Conservation (phyloP, 768 basidiomycete species). For the Phaeotremella fagi region DNA sequence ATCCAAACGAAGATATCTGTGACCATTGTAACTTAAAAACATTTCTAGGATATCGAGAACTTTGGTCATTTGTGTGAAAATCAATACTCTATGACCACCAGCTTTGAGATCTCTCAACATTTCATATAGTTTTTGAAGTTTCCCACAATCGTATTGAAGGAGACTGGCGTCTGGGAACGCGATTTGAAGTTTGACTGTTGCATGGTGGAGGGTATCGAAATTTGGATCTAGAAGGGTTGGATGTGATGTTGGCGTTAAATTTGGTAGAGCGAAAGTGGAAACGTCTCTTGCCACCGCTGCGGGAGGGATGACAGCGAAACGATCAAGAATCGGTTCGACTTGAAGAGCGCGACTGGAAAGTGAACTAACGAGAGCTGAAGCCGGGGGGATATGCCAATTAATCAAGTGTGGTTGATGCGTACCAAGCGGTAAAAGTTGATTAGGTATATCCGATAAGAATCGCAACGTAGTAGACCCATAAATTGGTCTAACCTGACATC, state of each 20-base stretch:
- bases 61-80: slow-evolving; percentile 96
- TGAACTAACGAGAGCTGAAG: slow-evolving; percentile 61
- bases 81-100: slow-evolving; percentile 81
- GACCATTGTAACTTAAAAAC: slow-evolving; percentile 86
- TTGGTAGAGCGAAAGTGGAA: slow-evolving; percentile 59
- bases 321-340: slow-evolving; percentile 57
- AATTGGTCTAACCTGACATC: slow-evolving; percentile 55
- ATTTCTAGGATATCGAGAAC: slow-evolving; percentile 91
- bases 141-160: slow-evolving; percentile 93
- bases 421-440: slow-evolving; percentile 28
- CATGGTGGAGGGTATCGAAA: slow-evolving; percentile 69
- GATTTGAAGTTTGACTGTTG: slow-evolving; percentile 79
- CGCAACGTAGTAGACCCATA: slow-evolving; percentile 45
- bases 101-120: slow-evolving; percentile 78
- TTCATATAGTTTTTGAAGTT: slow-evolving; percentile 75
- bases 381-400: slow-evolving; percentile 23
- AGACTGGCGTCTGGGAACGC: slow-evolving; percentile 87
- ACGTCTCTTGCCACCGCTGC: slow-evolving; percentile 70
- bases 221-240: slow-evolving; percentile 46
- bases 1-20: slow-evolving; percentile 88
- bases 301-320: slow-evolving; percentile 77
- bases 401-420: slow-evolving; percentile 1
- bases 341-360: slow-evolving; percentile 59
- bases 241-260: slow-evolving; percentile 42
- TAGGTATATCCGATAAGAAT: slow-evolving; percentile 48